Conservation (phyloP, 2,329 filamentous ascomycete species). For the Diaporthe velutina region DNA sequence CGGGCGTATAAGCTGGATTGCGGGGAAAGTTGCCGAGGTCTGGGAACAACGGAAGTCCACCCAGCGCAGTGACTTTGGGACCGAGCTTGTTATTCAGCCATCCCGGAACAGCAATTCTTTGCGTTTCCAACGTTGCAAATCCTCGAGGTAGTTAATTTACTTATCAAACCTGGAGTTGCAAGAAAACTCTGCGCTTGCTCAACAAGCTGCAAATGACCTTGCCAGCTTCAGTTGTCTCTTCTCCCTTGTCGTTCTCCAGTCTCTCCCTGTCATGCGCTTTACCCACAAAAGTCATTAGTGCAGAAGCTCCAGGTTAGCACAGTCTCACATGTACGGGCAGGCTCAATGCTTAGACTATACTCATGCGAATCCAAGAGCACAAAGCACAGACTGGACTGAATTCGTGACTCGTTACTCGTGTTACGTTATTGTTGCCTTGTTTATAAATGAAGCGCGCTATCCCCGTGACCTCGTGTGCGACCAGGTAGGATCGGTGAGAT, state of each 20-base stretch:
- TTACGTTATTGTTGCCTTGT: background rate
- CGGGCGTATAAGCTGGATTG: background rate
- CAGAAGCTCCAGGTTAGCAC: background rate
- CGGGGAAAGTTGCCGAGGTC: conserved; percentile 30
- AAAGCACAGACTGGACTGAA: background rate
- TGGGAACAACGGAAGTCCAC: background rate
- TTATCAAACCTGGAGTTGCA: background rate
- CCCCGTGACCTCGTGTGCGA: background rate
- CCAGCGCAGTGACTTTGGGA: background rate
- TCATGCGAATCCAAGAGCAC: background rate
- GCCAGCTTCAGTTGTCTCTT: background rate
- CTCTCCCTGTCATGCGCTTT: background rate
- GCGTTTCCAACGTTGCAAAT: background rate
- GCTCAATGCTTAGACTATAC: background rate
- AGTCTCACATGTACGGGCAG: background rate
- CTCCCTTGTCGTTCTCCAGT: background rate
- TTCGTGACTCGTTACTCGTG: background rate
- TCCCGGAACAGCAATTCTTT: background rate
- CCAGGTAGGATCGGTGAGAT: background rate
- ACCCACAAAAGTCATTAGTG: background rate
- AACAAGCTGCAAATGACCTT: background rate
- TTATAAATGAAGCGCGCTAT: background rate
- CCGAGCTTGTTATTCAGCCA: conserved; percentile 5
- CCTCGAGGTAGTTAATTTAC: background rate
- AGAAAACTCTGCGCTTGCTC: background rate